A percentile compares a stretch with the other conserved stretches of the same genome.
These are phyloP conservation scores for Fusarium nelsonii DNA, from an alignment of 2,329 filamentous ascomycete species.

Conservation along the genomic window DNA sequence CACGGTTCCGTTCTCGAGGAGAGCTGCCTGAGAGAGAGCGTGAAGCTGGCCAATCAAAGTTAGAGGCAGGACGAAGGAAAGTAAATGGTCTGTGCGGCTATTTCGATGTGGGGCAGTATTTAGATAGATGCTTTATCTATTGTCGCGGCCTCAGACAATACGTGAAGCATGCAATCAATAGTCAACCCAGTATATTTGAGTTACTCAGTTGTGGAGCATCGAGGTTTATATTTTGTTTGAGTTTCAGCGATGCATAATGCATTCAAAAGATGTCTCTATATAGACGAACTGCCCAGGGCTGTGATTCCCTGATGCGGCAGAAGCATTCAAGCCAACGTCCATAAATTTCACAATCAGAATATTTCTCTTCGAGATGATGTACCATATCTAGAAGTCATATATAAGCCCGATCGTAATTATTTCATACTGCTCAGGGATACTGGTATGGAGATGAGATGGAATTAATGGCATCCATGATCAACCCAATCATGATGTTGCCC, in stretches of 20 bases:
- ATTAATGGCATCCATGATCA: no score
- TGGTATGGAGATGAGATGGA: no score
- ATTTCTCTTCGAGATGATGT: no score
- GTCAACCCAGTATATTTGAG: neutral
- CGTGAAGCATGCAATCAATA: neutral
- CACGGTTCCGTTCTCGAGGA: constrained; percentile 34
- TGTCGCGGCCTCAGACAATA: neutral
- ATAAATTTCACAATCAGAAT: no score
- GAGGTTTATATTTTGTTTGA: no score
- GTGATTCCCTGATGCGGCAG: neutral
- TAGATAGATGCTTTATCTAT: neutral
- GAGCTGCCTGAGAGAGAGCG: constrained; percentile 19
- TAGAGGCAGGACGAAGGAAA: constrained; percentile 12
- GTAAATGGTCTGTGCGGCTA: constrained; percentile 17
- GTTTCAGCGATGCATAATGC: neutral
- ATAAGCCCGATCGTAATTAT: no score
- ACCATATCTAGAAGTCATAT: no score
- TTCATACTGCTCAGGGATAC: no score
- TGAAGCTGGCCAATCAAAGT: constrained; percentile 36
- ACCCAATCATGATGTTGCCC: no score
- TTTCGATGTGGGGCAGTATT: constrained; percentile 16
- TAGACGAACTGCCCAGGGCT: neutral
- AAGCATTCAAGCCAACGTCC: neutral
- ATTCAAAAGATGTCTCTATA: neutral
- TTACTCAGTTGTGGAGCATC: neutral